Conservation (phyloP, 1,139 yeast species). For the Magnusiomyces suaveolens region DNA sequence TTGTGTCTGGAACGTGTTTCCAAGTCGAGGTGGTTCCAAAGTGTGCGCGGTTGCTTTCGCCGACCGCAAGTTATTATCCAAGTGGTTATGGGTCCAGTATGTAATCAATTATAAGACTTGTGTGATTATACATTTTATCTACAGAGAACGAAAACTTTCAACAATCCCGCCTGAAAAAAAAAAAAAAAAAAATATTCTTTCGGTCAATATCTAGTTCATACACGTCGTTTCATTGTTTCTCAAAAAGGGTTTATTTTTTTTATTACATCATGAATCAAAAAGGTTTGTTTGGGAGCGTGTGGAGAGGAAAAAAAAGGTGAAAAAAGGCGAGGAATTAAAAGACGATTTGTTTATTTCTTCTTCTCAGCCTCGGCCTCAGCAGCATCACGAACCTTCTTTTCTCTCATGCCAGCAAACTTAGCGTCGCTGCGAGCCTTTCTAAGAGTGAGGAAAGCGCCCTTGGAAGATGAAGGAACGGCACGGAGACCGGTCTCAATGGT, state of each 20-base stretch:
- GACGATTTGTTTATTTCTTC: constrained; percentile 78
- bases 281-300: neutral
- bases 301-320: neutral
- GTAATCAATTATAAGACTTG: neutral
- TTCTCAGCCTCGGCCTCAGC: constrained; percentile 99
- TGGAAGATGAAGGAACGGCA: constrained; percentile 74
- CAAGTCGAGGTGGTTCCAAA: constrained; percentile 61
- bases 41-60: constrained; percentile 26
- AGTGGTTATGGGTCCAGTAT: constrained; percentile 16
- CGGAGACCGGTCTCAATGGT: constrained; percentile 68
- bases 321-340: too few species aligned
- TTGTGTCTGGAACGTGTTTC: constrained; percentile 61
- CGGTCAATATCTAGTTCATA: neutral
- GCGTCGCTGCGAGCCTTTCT: constrained; percentile 92
- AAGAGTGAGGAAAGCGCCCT: constrained; percentile 81
- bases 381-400: constrained; percentile 90
- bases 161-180: neutral
- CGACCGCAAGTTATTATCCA: constrained; percentile 21
- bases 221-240: too few species aligned
- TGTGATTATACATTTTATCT: neutral
- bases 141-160: neutral
- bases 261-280: constrained; percentile 2
- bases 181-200: too few species aligned
- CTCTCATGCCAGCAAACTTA: constrained; percentile 91
- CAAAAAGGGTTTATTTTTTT: too few species aligned